phyloP scores from a whole-genome alignment of 1,284 basidiomycete species.

The Rhodotorula sp. region DNA sequence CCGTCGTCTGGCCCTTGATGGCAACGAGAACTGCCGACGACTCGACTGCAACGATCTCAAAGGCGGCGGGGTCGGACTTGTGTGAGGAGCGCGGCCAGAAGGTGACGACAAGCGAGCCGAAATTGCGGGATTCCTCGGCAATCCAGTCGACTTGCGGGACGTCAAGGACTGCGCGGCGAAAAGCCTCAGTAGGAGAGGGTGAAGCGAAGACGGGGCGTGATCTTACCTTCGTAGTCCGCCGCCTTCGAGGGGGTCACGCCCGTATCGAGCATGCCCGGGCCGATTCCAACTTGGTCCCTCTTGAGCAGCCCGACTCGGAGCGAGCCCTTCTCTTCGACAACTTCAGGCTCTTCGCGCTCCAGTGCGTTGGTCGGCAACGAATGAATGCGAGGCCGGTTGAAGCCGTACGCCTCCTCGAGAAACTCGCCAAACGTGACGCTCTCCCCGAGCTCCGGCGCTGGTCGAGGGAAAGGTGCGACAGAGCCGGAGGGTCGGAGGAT shows the following conservation, averaged over 20 bases:
- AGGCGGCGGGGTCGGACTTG: constrained; percentile 6
- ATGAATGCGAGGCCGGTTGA: background rate
- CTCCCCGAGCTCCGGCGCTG: background rate
- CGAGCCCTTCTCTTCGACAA: background rate
- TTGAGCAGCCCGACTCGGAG: constrained; percentile 21
- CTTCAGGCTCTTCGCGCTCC: too few relatives aligned
- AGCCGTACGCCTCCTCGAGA: background rate
- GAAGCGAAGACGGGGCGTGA: background rate
- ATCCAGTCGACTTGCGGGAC: constrained; percentile 29
- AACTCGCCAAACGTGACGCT: constrained; percentile 3
- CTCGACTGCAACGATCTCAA: constrained; percentile 52
- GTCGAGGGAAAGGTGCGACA: background rate
- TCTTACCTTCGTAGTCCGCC: background rate
- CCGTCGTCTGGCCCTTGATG: background rate
- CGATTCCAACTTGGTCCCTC: background rate
- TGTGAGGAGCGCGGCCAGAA: constrained; percentile 30
- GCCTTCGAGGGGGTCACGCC: constrained; percentile 5
- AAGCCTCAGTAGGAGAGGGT: too few relatives aligned
- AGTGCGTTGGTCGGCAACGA: background rate
- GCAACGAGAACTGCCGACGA: constrained; percentile 56
- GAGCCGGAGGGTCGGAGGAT: constrained; percentile 19
- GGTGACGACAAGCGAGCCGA: constrained; percentile 39
- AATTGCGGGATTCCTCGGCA: constrained; percentile 41
- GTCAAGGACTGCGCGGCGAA: constrained; percentile 10
- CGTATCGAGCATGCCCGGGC: constrained; percentile 10